phyloP scores from a whole-genome alignment of 306 rosid species.

The Quercus wislizeni region DNA sequence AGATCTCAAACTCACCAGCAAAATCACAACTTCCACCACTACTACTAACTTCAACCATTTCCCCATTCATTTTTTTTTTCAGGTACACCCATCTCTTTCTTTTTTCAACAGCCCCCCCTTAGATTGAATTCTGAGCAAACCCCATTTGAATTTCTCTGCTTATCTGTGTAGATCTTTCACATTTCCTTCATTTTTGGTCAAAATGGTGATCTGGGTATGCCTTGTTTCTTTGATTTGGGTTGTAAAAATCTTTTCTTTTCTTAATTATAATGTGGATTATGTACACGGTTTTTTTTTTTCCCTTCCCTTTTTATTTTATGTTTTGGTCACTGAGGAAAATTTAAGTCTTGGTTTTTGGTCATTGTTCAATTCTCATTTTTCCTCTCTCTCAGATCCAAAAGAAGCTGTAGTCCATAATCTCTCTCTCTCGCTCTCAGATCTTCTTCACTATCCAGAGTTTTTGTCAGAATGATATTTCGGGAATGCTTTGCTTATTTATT shows the following conservation, averaged over 20 bases:
- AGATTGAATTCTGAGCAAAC: background rate
- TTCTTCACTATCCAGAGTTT: conserved; percentile 10
- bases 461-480: background rate
- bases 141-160: background rate
- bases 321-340: conserved; percentile 6
- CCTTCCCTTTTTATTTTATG: background rate
- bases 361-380: background rate
- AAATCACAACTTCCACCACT: conserved; percentile 35
- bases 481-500: background rate
- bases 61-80: conserved; percentile 11
- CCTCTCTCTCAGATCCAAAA: conserved; percentile 34
- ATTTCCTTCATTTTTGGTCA: conserved; percentile 24
- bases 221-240: conserved; percentile 22
- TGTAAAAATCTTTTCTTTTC: background rate
- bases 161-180: conserved; percentile 52
- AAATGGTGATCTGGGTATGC: conserved; percentile 37
- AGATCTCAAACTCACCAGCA: conserved; percentile 58
- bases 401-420: background rate
- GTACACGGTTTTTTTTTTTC: background rate
- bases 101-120: background rate
- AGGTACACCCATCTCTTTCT: conserved; percentile 34
- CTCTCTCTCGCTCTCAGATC: conserved; percentile 42
- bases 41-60: conserved; percentile 48
- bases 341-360: background rate
- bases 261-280: background rate